phyloP scores from a whole-genome alignment of 176 grass and related monocot genomes.

The Tillandsia fasciculata region DNA sequence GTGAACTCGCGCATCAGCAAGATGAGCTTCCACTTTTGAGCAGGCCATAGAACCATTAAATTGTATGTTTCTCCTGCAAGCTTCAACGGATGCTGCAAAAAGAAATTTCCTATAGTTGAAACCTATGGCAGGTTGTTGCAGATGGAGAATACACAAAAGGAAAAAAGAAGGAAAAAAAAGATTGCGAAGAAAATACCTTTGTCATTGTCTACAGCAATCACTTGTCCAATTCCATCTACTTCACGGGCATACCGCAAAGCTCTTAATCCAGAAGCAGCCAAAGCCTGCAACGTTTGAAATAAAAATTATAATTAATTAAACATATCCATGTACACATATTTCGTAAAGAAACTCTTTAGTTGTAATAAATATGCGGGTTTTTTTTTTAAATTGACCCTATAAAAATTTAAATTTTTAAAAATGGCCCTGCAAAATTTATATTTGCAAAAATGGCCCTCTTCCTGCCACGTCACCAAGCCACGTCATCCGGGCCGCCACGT shows the following conservation, averaged over 20 bases:
- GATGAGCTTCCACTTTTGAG: constrained; percentile 85
- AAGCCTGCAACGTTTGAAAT: constrained; percentile 45
- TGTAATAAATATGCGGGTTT: too few species aligned
- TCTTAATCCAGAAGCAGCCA: constrained; percentile 87
- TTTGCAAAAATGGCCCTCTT: too few species aligned
- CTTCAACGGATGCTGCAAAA: constrained; percentile 76
- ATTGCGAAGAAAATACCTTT: constrained; percentile 42
- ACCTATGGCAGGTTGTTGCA: background rate
- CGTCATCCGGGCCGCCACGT: too few species aligned
- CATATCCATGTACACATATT: background rate
- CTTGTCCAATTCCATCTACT: constrained; percentile 61
- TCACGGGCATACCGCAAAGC: constrained; percentile 80
- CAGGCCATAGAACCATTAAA: constrained; percentile 62
- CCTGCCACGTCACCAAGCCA: too few species aligned
- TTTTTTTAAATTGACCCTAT: too few species aligned
- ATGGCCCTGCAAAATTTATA: too few species aligned
- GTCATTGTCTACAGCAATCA: constrained; percentile 87
- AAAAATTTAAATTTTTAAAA: too few species aligned
- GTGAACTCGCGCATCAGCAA: constrained; percentile 87
- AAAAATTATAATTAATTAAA: constrained; percentile 7
- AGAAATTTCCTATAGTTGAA: background rate
- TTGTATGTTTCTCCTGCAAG: constrained; percentile 83
- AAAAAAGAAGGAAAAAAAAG: background rate
- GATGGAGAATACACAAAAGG: background rate
- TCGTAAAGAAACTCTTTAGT: background rate